Evolutionary conservation across 345 rosid species (phyloP).

Genomic region (Pelargonium nanum): DNA sequence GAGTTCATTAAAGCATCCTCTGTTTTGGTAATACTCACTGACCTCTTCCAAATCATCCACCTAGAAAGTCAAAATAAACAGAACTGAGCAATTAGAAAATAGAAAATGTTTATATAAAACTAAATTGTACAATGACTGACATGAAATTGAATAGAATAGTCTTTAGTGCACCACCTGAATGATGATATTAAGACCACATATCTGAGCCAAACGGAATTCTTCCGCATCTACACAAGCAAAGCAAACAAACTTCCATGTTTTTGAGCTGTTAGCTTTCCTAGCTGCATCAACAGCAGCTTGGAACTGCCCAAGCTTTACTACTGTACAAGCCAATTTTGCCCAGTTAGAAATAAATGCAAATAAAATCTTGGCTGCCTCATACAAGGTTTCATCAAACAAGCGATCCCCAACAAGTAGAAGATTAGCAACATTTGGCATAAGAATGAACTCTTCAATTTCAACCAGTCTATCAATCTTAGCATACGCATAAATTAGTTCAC

Average conservation of each 20-base stretch:
- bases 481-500: constrained; percentile 92
- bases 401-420: constrained; percentile 94
- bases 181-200: constrained; percentile 91
- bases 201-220: constrained; percentile 93
- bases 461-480: constrained; percentile 87
- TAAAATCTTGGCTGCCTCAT: constrained; percentile 93
- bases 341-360: constrained; percentile 95
- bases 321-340: constrained; percentile 93
- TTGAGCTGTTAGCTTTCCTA: constrained; percentile 95
- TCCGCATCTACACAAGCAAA: constrained; percentile 98
- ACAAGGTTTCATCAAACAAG: constrained; percentile 67
- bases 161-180: too few species aligned
- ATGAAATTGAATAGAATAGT: not conserved
- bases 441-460: constrained; percentile 91
- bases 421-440: constrained; percentile 97
- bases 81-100: too few species aligned
- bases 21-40: constrained; percentile 86
- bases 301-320: constrained; percentile 88
- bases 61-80: constrained; percentile 22
- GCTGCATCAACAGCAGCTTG: constrained; percentile 99
- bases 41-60: constrained; percentile 95
- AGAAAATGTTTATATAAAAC: too few species aligned
- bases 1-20: constrained; percentile 81
- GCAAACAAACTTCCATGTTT: constrained; percentile 99
- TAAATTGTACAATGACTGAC: not conserved